phyloP scores from a whole-genome alignment of 2,329 filamentous ascomycete genomes.

The Zasmidium citrigriseum region DNA sequence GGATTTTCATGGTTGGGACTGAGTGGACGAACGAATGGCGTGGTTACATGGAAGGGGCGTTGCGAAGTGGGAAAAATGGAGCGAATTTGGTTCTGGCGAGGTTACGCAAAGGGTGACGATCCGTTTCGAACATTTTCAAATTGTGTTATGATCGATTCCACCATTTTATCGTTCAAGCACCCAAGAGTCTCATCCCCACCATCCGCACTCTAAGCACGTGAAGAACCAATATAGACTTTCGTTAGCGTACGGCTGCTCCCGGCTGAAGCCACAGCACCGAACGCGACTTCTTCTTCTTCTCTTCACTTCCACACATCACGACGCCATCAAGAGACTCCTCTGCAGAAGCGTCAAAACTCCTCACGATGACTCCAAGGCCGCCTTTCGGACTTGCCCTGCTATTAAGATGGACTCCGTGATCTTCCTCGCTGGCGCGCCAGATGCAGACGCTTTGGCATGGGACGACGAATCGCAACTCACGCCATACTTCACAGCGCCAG shows the following conservation, averaged over 20 bases:
- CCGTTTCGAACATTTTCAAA: too few relatives aligned
- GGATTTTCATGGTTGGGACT: conserved; percentile 1
- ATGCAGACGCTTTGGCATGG: conserved; percentile 57
- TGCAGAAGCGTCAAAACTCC: too few relatives aligned
- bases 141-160: too few relatives aligned
- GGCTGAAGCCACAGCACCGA: too few relatives aligned
- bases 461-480: conserved; percentile 53
- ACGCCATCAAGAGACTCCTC: too few relatives aligned
- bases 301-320: too few relatives aligned
- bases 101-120: neutral
- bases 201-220: too few relatives aligned
- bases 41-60: conserved; percentile 5
- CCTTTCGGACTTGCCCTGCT: neutral
- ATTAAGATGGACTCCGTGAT: conserved; percentile 35
- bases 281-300: too few relatives aligned
- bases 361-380: neutral
- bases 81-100: neutral
- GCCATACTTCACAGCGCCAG: conserved; percentile 40
- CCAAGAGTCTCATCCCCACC: too few relatives aligned
- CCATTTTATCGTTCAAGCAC: too few relatives aligned
- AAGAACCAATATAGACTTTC: too few relatives aligned
- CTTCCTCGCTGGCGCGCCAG: conserved; percentile 64
- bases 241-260: too few relatives aligned
- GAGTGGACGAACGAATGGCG: conserved; percentile 2
- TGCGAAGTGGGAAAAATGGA: neutral